A percentile compares a stretch with the other conserved stretches of the same genome.
Evolutionary conservation across 2,329 filamentous ascomycete species (phyloP).

Genomic region (Magnaporthiopsis poae): DNA sequence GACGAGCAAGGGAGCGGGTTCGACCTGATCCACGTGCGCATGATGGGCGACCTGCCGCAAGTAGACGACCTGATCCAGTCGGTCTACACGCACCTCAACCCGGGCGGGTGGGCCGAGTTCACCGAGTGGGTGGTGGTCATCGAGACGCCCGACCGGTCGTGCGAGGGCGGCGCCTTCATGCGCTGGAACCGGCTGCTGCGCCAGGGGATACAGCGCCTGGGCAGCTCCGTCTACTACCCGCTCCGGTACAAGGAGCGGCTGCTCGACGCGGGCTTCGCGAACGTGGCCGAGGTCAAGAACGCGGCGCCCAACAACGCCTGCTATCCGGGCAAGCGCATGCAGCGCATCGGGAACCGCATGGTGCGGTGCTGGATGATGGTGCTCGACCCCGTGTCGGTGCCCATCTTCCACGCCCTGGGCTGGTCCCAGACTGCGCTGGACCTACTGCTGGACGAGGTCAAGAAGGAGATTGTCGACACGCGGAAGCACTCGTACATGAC

Average conservation of each 20-base stretch:
- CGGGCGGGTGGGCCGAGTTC: conserved; percentile 27
- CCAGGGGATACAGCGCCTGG: conserved; percentile 20
- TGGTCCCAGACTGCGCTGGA: conserved; percentile 19
- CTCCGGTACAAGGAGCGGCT: conserved; percentile 20
- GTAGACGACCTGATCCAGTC: conserved; percentile 16
- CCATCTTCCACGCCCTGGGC: conserved; percentile 17
- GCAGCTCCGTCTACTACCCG: conserved; percentile 22
- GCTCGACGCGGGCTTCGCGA: conserved; percentile 21
- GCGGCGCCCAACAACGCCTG: conserved; percentile 21
- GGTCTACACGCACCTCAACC: conserved; percentile 19
- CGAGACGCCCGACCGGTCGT: conserved; percentile 22
- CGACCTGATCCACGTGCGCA: conserved; percentile 24
- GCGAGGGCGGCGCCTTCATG: conserved; percentile 22
- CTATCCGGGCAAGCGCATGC: conserved; percentile 21
- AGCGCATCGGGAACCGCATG: conserved; percentile 22
- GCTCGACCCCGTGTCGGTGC: conserved; percentile 17
- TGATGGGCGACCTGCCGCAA: conserved; percentile 20
- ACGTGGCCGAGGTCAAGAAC: conserved; percentile 20
- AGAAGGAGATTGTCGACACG: conserved; percentile 19
- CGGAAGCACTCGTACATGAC: conserved; percentile 21
- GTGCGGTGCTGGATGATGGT: conserved; percentile 19
- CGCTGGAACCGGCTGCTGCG: conserved; percentile 21
- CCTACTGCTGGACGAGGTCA: conserved; percentile 15
- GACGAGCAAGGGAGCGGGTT: conserved; percentile 14
- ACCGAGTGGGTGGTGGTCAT: conserved; percentile 25